Conservation (phyloP, 345 rosid genomes). For the Citrus sp. region DNA sequence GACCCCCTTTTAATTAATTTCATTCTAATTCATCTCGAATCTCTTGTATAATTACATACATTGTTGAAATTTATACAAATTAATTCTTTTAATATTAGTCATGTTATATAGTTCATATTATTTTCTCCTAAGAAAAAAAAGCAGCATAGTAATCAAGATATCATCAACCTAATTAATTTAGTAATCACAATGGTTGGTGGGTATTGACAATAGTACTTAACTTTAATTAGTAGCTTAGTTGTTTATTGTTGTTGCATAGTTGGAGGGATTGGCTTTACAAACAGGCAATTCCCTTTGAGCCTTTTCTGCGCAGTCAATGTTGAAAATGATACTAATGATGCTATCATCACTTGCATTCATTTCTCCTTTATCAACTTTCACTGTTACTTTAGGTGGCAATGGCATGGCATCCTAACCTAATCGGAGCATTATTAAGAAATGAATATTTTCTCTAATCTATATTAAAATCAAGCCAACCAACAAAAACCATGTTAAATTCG, state of each 20-base stretch:
- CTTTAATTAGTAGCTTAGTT: no score
- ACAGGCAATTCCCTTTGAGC: not conserved
- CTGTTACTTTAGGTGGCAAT: not conserved
- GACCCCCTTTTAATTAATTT: no score
- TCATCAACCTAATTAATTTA: no score
- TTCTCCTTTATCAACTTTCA: not conserved
- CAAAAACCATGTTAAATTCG: not conserved
- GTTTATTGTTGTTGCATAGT: not conserved
- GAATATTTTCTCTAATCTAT: not conserved
- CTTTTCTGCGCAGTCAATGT: conserved; percentile 12
- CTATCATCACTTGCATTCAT: conserved; percentile 17
- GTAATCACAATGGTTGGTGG: not conserved
- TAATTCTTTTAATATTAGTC: no score
- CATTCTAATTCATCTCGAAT: no score
- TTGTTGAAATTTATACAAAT: no score
- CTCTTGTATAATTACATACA: no score
- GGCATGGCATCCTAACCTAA: not conserved
- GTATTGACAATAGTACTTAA: not conserved
- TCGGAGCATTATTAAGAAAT: not conserved
- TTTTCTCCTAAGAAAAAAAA: no score
- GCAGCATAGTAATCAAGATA: no score
- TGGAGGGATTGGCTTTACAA: conserved; percentile 5
- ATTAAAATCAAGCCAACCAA: not conserved
- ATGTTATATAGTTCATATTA: no score
- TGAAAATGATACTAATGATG: conserved; percentile 20